Evolutionary conservation across 2,329 filamentous ascomycete species (phyloP).

Genomic region (Colletotrichum sublineola): DNA sequence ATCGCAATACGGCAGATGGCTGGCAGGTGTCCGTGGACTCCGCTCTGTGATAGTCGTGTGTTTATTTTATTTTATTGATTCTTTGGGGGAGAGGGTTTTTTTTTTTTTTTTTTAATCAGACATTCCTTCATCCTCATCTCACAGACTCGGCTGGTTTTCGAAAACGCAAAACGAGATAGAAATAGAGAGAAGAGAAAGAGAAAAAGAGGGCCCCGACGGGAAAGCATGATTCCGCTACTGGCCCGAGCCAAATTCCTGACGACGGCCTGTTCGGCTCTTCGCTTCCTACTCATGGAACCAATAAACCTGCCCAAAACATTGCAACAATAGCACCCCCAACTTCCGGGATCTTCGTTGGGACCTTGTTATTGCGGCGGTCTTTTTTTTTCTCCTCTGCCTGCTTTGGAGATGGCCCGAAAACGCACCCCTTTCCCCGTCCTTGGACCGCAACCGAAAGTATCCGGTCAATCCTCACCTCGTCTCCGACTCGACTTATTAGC

Average conservation of each 20-base stretch:
- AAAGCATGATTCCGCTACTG: neutral
- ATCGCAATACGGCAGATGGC: conserved; percentile 29
- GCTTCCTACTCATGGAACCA: conserved; percentile 25
- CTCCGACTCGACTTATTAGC: conserved; percentile 13
- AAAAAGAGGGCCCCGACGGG: neutral
- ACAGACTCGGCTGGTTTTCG: neutral
- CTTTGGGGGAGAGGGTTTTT: too few relatives aligned
- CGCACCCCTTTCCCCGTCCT: neutral
- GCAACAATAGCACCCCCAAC: conserved; percentile 1
- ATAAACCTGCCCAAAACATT: conserved; percentile 25
- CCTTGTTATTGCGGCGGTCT: neutral
- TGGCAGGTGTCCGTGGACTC: conserved; percentile 23
- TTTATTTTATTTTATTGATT: neutral
- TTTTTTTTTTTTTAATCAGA: neutral
- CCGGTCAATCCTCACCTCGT: conserved; percentile 31
- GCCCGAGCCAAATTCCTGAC: conserved; percentile 18
- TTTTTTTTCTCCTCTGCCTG: neutral
- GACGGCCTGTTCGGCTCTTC: conserved; percentile 7
- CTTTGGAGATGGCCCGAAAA: too few relatives aligned
- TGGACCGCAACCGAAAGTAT: conserved; percentile 27
- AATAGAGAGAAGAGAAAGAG: too few relatives aligned
- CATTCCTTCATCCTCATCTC: neutral
- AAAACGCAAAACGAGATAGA: neutral
- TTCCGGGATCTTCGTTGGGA: conserved; percentile 3
- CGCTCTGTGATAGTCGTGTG: neutral